Percentiles rank a stretch among this genome's conserved stretches.
These are phyloP conservation scores for Paraconiothyrium sp. DNA, from an alignment of 2,329 filamentous ascomycete genomes.

Conservation along the genomic window DNA sequence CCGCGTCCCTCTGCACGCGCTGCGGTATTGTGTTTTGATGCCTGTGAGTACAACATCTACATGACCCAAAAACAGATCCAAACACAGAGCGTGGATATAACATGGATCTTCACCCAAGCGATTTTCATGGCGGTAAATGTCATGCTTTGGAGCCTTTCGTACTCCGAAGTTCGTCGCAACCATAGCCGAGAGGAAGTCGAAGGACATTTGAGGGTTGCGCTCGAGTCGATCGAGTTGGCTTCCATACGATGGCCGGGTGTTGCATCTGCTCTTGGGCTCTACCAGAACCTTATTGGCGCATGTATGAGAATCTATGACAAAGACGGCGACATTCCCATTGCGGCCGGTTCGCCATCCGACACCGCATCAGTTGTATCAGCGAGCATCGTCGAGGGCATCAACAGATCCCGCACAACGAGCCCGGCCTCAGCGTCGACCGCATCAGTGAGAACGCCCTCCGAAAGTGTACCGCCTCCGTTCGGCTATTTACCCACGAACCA, in stretches of 20 bases:
- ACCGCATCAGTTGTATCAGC: slow-evolving; percentile 52
- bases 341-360: slow-evolving; percentile 59
- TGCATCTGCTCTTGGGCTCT: slow-evolving; percentile 82
- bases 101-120: slow-evolving; percentile 90
- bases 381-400: slow-evolving; percentile 53
- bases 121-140: slow-evolving; percentile 94
- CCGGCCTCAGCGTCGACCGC: slow-evolving; percentile 52
- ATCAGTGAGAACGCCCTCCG: slow-evolving; percentile 50
- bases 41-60: slow-evolving; percentile 81
- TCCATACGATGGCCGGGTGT: slow-evolving; percentile 93
- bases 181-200: slow-evolving; percentile 81
- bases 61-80: slow-evolving; percentile 83
- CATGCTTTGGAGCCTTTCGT: slow-evolving; percentile 90
- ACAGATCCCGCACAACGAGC: slow-evolving; percentile 57
- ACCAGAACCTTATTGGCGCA: slow-evolving; percentile 83
- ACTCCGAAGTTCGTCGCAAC: slow-evolving; percentile 78
- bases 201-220: slow-evolving; percentile 74
- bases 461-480: slow-evolving; percentile 44
- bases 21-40: slow-evolving; percentile 83
- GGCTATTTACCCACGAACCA: slow-evolving; percentile 47
- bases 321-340: slow-evolving; percentile 60
- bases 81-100: slow-evolving; percentile 80
- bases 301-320: slow-evolving; percentile 88
- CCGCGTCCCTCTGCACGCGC: slow-evolving; percentile 83
- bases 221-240: slow-evolving; percentile 82